Evolutionary conservation across 495 filamentous ascomycete genomes (phyloP).

Genomic region (Peziza echinospora): DNA sequence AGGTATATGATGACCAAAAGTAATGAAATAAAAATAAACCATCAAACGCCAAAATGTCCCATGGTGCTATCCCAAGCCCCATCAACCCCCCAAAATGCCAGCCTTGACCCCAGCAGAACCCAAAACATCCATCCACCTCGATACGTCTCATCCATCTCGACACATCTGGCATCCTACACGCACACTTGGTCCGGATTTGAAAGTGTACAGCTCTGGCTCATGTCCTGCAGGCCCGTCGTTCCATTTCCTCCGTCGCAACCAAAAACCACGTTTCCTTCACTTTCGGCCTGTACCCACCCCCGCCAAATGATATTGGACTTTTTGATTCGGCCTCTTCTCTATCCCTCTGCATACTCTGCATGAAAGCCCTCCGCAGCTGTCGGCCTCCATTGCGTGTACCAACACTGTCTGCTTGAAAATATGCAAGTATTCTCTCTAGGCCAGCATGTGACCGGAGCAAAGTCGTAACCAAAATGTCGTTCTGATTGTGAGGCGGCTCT

Average conservation of each 20-base stretch:
- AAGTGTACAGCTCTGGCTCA: constrained; percentile 4
- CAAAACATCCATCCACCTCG: too few species aligned
- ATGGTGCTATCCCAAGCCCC: too few species aligned
- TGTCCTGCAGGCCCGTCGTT: constrained; percentile 14
- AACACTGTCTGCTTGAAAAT: constrained; percentile 13
- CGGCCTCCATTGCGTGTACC: constrained; percentile 4
- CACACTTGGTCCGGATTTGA: not conserved
- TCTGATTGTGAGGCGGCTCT: constrained; percentile 19
- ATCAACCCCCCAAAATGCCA: too few species aligned
- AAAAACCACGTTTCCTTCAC: constrained; percentile 35
- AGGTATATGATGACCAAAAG: too few species aligned
- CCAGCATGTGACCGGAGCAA: constrained; percentile 14
- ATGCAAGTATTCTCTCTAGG: constrained; percentile 15
- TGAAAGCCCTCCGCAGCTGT: constrained; percentile 16
- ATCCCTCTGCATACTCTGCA: constrained; percentile 20
- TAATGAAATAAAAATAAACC: too few species aligned
- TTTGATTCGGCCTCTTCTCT: constrained; percentile 12
- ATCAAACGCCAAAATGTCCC: too few species aligned
- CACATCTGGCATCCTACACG: not conserved
- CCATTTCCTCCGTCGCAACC: constrained; percentile 17
- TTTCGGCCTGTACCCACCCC: constrained; percentile 33
- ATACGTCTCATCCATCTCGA: not conserved
- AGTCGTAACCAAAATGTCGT: constrained; percentile 14
- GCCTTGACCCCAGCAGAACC: too few species aligned
- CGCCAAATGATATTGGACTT: constrained; percentile 3